Evolutionary conservation across 2,329 filamentous ascomycete genomes (phyloP).

Genomic region (Aureobasidium namibiae): DNA sequence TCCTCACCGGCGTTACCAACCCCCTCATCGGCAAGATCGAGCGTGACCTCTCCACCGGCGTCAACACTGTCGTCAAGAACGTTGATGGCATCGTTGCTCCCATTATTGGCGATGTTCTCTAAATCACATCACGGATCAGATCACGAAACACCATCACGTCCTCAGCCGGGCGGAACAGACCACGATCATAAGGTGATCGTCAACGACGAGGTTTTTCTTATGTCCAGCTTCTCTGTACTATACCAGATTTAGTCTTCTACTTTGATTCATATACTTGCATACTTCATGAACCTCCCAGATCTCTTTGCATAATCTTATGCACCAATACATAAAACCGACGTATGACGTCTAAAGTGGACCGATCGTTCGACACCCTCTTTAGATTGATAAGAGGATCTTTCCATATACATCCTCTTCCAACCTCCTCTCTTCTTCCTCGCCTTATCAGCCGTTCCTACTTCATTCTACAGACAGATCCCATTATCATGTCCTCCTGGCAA

Average conservation of each 20-base stretch:
- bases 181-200: not conserved
- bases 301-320: too few species aligned
- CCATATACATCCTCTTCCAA: not conserved
- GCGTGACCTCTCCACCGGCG: not conserved
- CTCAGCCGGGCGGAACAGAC: not conserved
- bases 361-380: too few species aligned
- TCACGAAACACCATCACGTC: not conserved
- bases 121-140: not conserved
- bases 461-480: fast-evolving
- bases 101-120: not conserved
- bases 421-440: not conserved
- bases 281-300: too few species aligned
- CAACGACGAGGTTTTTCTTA: not conserved
- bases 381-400: conserved; percentile 7
- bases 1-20: not conserved
- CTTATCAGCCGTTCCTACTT: not conserved
- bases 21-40: not conserved
- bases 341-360: too few species aligned
- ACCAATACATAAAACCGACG: too few species aligned
- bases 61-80: not conserved
- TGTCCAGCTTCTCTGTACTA: not conserved
- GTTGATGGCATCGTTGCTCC: not conserved
- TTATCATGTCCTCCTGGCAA: not conserved
- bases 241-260: not conserved
- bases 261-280: not conserved